phyloP scores from a whole-genome alignment of 108 stramenopile species.

The Pseudonitzschia delicatissima region DNA sequence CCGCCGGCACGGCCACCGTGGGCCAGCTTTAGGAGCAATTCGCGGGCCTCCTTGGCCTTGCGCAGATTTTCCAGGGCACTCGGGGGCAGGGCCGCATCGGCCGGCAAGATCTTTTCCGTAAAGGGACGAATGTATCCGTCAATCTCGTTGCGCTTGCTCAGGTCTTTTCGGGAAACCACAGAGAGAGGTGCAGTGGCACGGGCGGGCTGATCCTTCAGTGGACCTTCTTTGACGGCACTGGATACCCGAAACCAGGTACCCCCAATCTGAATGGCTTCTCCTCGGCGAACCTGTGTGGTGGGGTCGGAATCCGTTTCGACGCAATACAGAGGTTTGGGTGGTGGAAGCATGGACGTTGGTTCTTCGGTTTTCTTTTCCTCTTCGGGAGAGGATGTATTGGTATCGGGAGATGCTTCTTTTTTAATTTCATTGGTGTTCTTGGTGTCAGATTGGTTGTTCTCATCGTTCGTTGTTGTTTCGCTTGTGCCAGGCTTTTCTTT shows the following conservation, averaged over 20 bases:
- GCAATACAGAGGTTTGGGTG: conserved; percentile 11
- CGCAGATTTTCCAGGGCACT: conserved; percentile 49
- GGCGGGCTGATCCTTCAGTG: conserved; percentile 65
- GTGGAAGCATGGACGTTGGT: background rate
- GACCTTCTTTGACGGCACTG: conserved; percentile 60
- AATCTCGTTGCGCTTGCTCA: conserved; percentile 68
- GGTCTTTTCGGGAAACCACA: conserved; percentile 58
- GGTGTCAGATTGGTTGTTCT: background rate
- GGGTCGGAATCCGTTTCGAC: conserved; percentile 72
- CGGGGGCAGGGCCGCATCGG: conserved; percentile 50
- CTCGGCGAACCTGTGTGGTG: conserved; percentile 63
- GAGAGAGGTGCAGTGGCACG: conserved; percentile 76
- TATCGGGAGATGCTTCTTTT: background rate
- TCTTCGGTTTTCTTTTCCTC: background rate
- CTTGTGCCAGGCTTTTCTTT: background rate
- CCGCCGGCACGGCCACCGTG: conserved; percentile 44
- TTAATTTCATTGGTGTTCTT: background rate
- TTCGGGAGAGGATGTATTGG: background rate
- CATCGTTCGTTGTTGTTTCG: conserved; percentile 1
- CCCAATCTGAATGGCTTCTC: conserved; percentile 76
- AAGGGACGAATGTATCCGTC: conserved; percentile 80
- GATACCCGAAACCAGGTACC: conserved; percentile 84
- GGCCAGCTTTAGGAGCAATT: conserved; percentile 54
- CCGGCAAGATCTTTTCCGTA: conserved; percentile 51
- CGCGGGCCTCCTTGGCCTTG: conserved; percentile 65